phyloP scores from a whole-genome alignment of 495 filamentous ascomycete genomes.

The Penicillium egyptiacum region DNA sequence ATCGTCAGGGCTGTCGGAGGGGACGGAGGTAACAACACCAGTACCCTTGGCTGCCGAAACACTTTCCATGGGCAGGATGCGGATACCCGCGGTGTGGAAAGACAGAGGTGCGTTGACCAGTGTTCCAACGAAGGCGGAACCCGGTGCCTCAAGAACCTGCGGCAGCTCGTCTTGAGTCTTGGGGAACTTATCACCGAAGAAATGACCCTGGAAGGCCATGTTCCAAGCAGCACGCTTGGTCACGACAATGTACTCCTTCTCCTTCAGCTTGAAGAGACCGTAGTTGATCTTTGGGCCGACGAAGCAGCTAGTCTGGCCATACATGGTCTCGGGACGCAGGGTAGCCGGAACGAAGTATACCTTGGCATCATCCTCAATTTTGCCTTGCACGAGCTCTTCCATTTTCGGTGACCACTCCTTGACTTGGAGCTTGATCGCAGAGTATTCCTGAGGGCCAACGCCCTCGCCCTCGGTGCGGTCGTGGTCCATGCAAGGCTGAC shows the following conservation, averaged over 20 bases:
- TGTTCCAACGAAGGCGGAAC: constrained; percentile 81
- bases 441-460: constrained; percentile 87
- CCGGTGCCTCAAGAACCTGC: constrained; percentile 62
- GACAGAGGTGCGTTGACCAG: constrained; percentile 86
- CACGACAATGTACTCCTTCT: constrained; percentile 82
- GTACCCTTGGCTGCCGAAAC: constrained; percentile 92
- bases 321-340: constrained; percentile 96
- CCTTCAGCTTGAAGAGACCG: constrained; percentile 79
- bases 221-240: constrained; percentile 88
- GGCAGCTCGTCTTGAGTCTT: constrained; percentile 55
- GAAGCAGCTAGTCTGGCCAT: constrained; percentile 95
- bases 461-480: constrained; percentile 91
- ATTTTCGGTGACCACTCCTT: constrained; percentile 80
- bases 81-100: constrained; percentile 77
- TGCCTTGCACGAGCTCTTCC: constrained; percentile 65
- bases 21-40: constrained; percentile 92
- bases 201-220: constrained; percentile 92
- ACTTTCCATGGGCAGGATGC: constrained; percentile 91
- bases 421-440: constrained; percentile 83
- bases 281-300: constrained; percentile 91
- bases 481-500: constrained; percentile 97
- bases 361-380: constrained; percentile 76
- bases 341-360: constrained; percentile 92
- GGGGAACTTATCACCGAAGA: constrained; percentile 71
- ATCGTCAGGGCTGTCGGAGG: constrained; percentile 93